These are phyloP conservation scores for Epichloe coenophiala DNA, from an alignment of 2,329 filamentous ascomycete species.

Conservation along the genomic window DNA sequence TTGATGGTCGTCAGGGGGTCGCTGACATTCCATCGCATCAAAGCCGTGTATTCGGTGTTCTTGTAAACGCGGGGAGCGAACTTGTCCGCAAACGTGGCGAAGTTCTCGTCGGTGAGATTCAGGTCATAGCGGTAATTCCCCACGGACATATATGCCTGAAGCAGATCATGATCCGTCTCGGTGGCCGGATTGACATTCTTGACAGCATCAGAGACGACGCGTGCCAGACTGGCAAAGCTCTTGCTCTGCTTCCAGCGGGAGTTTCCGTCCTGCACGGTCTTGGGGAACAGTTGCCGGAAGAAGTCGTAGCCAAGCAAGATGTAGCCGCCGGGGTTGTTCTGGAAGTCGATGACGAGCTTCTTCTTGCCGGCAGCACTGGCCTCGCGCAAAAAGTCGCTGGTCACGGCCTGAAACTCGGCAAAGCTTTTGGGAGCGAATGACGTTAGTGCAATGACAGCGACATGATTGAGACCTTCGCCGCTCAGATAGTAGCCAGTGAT, in stretches of 20 bases:
- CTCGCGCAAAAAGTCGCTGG: constrained; percentile 22
- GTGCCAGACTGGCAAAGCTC: constrained; percentile 30
- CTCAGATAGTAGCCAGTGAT: constrained; percentile 21
- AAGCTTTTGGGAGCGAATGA: constrained; percentile 15
- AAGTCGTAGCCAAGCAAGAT: constrained; percentile 49
- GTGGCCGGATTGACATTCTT: constrained; percentile 32
- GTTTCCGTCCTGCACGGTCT: constrained; percentile 22
- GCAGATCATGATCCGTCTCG: constrained; percentile 18
- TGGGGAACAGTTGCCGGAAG: constrained; percentile 40
- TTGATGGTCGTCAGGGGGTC: constrained; percentile 27
- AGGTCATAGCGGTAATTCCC: constrained; percentile 40
- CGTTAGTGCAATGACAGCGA: constrained; percentile 15
- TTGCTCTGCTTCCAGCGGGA: constrained; percentile 25
- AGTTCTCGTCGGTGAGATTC: constrained; percentile 33
- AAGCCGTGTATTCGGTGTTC: constrained; percentile 39
- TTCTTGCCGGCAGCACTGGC: constrained; percentile 35
- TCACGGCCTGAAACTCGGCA: constrained; percentile 22
- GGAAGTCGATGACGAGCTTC: constrained; percentile 37
- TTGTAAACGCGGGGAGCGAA: constrained; percentile 27
- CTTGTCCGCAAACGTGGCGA: constrained; percentile 32
- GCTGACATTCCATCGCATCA: constrained; percentile 38
- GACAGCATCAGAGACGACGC: constrained; percentile 28
- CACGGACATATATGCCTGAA: constrained; percentile 32
- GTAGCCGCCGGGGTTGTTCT: constrained; percentile 40
- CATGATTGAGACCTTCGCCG: constrained; percentile 20